phyloP scores from a whole-genome alignment of 805 yeast genomes.

The Spathaspora gorwiae region DNA sequence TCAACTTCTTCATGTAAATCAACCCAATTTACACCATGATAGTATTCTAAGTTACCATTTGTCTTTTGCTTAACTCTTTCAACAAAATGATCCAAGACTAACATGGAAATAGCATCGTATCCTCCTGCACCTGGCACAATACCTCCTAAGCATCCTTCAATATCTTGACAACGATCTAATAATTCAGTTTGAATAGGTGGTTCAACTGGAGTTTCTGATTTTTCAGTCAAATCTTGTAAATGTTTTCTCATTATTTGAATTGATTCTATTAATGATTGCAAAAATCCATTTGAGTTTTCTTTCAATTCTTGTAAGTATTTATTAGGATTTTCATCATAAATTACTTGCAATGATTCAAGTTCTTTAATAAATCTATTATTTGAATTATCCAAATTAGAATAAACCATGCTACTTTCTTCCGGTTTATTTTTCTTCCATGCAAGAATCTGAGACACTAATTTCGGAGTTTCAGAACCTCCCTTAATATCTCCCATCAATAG shows the following conservation, averaged over 20 bases:
- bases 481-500: slow-evolving; percentile 89
- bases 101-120: slow-evolving; percentile 80
- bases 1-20: slow-evolving; percentile 56
- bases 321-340: neutral
- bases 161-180: slow-evolving; percentile 43
- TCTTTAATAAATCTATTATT: slow-evolving; percentile 52
- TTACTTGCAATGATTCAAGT: slow-evolving; percentile 23
- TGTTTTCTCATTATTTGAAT: slow-evolving; percentile 49
- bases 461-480: slow-evolving; percentile 93
- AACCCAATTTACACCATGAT: slow-evolving; percentile 60
- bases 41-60: slow-evolving; percentile 17
- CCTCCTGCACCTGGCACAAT: slow-evolving; percentile 99
- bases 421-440: slow-evolving; percentile 60
- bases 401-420: slow-evolving; percentile 48
- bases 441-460: slow-evolving; percentile 71
- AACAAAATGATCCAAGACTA: slow-evolving; percentile 49
- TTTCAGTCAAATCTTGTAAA: slow-evolving; percentile 56
- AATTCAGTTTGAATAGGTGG: slow-evolving; percentile 72
- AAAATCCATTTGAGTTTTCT: neutral
- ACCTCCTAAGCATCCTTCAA: slow-evolving; percentile 86
- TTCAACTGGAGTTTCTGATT: slow-evolving; percentile 83
- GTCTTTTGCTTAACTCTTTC: slow-evolving; percentile 19
- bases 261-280: slow-evolving; percentile 17
- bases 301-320: too few species aligned
- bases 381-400: slow-evolving; percentile 50